These are phyloP conservation scores for Piloderma croceum DNA, from an alignment of 768 basidiomycete species.

Conservation along the genomic window DNA sequence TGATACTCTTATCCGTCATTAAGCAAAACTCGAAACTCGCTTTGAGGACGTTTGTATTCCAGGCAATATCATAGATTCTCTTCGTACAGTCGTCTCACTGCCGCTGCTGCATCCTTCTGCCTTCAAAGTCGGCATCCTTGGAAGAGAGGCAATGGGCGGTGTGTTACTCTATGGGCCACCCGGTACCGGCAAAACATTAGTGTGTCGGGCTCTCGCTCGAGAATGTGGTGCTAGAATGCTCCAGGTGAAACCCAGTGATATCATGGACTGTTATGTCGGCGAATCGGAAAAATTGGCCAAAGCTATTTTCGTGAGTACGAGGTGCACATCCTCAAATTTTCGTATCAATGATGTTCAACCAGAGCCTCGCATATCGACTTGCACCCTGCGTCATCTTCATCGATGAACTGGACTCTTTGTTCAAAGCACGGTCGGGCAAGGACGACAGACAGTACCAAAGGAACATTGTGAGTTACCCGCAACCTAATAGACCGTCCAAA, in stretches of 20 bases:
- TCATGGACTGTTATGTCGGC: slow-evolving; percentile 9
- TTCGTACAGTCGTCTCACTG: slow-evolving; percentile 13
- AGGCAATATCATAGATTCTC: slow-evolving; percentile 8
- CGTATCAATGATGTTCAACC: neutral
- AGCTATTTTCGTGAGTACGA: slow-evolving; percentile 15
- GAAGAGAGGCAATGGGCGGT: slow-evolving; percentile 51
- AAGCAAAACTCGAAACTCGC: slow-evolving; percentile 10
- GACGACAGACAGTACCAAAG: neutral
- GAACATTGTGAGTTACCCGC: slow-evolving; percentile 2
- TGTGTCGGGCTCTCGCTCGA: slow-evolving; percentile 47
- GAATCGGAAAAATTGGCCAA: slow-evolving; percentile 12
- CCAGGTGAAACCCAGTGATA: slow-evolving; percentile 13
- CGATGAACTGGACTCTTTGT: neutral
- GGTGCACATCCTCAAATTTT: neutral
- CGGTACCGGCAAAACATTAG: no score
- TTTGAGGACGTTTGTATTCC: slow-evolving; percentile 15
- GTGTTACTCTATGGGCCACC: no score
- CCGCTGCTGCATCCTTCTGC: slow-evolving; percentile 9
- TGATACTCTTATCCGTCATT: neutral
- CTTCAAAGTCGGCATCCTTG: slow-evolving; percentile 37
- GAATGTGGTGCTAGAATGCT: slow-evolving; percentile 16
- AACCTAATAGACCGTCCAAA: neutral
- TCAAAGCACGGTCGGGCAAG: neutral
- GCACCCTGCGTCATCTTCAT: no score
- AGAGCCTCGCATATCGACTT: no score